A percentile compares a stretch with the other conserved stretches of the same genome.
phyloP scores from a whole-genome alignment of 495 filamentous ascomycete species.

The Aspergillus baeticus region DNA sequence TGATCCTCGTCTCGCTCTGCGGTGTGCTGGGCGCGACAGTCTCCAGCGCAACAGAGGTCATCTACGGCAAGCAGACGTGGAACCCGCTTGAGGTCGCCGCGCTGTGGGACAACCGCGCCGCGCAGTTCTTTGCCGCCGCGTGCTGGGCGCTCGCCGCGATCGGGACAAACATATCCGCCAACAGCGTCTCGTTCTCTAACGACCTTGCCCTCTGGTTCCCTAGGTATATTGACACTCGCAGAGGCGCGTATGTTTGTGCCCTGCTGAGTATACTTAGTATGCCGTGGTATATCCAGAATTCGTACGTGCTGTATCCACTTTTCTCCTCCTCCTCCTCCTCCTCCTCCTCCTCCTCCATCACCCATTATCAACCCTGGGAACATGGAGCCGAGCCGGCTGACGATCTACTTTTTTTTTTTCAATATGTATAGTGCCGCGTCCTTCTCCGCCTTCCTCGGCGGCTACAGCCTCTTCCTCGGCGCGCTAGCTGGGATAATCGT shows the following conservation, averaged over 20 bases:
- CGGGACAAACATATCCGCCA: slow-evolving; percentile 61
- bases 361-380: too few relatives aligned
- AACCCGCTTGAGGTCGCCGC: slow-evolving; percentile 53
- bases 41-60: slow-evolving; percentile 48
- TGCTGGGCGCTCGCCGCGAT: slow-evolving; percentile 53
- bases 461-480: slow-evolving; percentile 47
- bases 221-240: slow-evolving; percentile 55
- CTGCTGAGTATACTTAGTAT: slow-evolving; percentile 37
- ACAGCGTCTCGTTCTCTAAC: slow-evolving; percentile 57
- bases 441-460: slow-evolving; percentile 44
- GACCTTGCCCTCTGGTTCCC: slow-evolving; percentile 59
- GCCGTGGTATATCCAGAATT: slow-evolving; percentile 51
- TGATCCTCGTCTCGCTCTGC: slow-evolving; percentile 57
- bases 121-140: slow-evolving; percentile 54
- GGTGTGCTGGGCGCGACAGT: slow-evolving; percentile 51
- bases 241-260: slow-evolving; percentile 36
- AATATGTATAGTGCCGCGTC: slow-evolving; percentile 24
- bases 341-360: neutral
- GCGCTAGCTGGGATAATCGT: slow-evolving; percentile 47
- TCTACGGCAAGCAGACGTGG: slow-evolving; percentile 55
- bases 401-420: too few relatives aligned
- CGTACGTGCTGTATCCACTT: neutral
- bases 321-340: neutral
- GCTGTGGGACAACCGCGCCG: slow-evolving; percentile 52
- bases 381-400: too few relatives aligned